These are phyloP conservation scores for Suhomyces prunicola DNA, from an alignment of 805 yeast species.

Conservation along the genomic window DNA sequence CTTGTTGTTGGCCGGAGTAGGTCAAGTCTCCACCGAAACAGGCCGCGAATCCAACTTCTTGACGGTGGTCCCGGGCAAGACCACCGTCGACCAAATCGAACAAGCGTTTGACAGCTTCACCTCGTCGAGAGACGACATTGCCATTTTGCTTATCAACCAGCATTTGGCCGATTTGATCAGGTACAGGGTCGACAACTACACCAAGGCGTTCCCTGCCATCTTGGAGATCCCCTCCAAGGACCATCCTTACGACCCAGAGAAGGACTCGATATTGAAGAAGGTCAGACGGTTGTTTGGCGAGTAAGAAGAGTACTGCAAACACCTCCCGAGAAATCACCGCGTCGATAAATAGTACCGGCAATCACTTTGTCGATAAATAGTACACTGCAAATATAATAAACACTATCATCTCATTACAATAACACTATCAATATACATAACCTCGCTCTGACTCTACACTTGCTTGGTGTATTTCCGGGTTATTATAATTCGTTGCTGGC, in stretches of 20 bases:
- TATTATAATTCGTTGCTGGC: too few species aligned
- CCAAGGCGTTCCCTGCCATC: constrained; percentile 93
- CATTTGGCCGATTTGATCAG: constrained; percentile 91
- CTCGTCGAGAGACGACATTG: constrained; percentile 76
- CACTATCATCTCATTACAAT: too few species aligned
- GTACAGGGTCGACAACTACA: constrained; percentile 72
- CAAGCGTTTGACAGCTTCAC: constrained; percentile 75
- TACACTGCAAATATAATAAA: too few species aligned
- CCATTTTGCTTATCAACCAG: constrained; percentile 89
- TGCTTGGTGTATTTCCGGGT: too few species aligned
- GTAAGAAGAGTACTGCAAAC: too few species aligned
- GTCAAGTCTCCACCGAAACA: constrained; percentile 66
- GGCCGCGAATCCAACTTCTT: constrained; percentile 78
- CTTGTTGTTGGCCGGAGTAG: constrained; percentile 89
- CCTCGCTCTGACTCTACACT: too few species aligned
- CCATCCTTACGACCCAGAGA: constrained; percentile 98
- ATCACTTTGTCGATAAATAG: too few species aligned
- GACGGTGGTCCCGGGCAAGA: constrained; percentile 70
- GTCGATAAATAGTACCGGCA: too few species aligned
- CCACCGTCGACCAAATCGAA: constrained; percentile 72
- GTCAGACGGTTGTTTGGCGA: constrained; percentile 95
- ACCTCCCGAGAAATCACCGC: too few species aligned
- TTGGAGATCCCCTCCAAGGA: constrained; percentile 97
- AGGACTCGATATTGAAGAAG: constrained; percentile 90
- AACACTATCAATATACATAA: too few species aligned